Conservation (phyloP, 2,329 filamentous ascomycete genomes). For the Metarhizium brunneum region DNA sequence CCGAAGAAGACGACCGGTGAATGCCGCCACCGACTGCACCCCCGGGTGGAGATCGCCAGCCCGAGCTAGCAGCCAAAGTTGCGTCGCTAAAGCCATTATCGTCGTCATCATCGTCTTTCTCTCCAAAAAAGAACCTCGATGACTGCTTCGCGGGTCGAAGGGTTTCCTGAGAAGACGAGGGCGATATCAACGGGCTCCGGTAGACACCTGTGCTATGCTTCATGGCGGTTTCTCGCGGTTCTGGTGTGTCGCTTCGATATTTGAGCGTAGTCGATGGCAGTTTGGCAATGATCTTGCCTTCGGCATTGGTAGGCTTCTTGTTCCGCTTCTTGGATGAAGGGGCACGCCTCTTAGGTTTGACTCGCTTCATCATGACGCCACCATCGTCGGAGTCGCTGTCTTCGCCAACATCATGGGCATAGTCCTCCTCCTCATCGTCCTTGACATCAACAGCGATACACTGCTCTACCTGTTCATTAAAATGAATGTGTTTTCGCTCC, state of each 20-base stretch:
- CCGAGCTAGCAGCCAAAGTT: slow-evolving; percentile 17
- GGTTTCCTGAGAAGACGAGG: slow-evolving; percentile 76
- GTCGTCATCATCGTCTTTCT: slow-evolving; percentile 46
- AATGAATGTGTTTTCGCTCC: slow-evolving; percentile 82
- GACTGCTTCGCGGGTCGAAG: slow-evolving; percentile 61
- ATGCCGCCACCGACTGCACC: slow-evolving; percentile 21
- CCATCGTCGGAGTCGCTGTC: slow-evolving; percentile 68
- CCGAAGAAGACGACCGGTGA: slow-evolving; percentile 39
- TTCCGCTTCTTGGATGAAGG: slow-evolving; percentile 33
- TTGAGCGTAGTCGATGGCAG: slow-evolving; percentile 83
- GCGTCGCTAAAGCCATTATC: slow-evolving; percentile 41
- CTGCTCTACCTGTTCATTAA: slow-evolving; percentile 91
- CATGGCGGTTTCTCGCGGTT: slow-evolving; percentile 52
- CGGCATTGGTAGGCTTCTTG: slow-evolving; percentile 36
- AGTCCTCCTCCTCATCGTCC: slow-evolving; percentile 64
- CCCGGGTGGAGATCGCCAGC: slow-evolving; percentile 22
- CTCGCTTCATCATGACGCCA: slow-evolving; percentile 75
- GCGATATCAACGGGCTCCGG: slow-evolving; percentile 48
- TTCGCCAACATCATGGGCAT: slow-evolving; percentile 44
- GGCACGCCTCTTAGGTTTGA: slow-evolving; percentile 46
- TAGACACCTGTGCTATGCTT: slow-evolving; percentile 45
- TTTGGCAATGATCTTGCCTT: slow-evolving; percentile 81
- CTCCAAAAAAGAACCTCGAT: slow-evolving; percentile 52
- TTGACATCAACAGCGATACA: slow-evolving; percentile 90
- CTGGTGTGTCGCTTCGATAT: slow-evolving; percentile 68